Conservation (phyloP, 2,329 filamentous ascomycete species). For the Grosmannia penicillata region DNA sequence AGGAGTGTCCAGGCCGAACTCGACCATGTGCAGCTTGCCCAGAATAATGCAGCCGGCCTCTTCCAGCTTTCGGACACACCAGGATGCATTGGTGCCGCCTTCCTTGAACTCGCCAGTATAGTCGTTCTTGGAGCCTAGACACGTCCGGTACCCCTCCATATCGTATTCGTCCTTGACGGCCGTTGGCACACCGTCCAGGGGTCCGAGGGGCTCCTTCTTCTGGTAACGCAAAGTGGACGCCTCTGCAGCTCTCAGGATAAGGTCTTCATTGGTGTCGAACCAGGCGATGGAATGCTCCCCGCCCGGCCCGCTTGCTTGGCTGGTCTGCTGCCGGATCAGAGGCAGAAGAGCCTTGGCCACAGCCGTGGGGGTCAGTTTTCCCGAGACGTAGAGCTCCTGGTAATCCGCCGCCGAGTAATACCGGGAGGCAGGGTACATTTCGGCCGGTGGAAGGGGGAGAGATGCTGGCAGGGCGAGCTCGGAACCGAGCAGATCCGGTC, state of each 20-base stretch:
- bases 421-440: slow-evolving; percentile 18
- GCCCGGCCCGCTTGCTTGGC: slow-evolving; percentile 15
- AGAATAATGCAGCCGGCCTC: slow-evolving; percentile 57
- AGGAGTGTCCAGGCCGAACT: slow-evolving; percentile 59
- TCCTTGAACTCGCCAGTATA: slow-evolving; percentile 33
- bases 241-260: slow-evolving; percentile 25
- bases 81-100: slow-evolving; percentile 36
- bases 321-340: slow-evolving; percentile 22
- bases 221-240: slow-evolving; percentile 31
- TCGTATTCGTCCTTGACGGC: slow-evolving; percentile 67
- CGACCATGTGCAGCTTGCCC: slow-evolving; percentile 65
- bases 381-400: slow-evolving; percentile 26
- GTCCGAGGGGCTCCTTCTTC: slow-evolving; percentile 41
- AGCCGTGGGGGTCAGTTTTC: slow-evolving; percentile 28
- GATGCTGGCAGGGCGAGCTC: slow-evolving; percentile 6
- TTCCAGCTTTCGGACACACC: slow-evolving; percentile 55
- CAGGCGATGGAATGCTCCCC: slow-evolving; percentile 28
- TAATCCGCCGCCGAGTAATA: slow-evolving; percentile 34
- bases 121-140: slow-evolving; percentile 45
- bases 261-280: slow-evolving; percentile 26
- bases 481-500: too few species aligned
- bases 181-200: slow-evolving; percentile 59
- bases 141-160: slow-evolving; percentile 56
- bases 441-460: slow-evolving; percentile 2
- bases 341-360: slow-evolving; percentile 30